A percentile compares a stretch with the other conserved stretches of the same genome.
These are phyloP conservation scores for Fusarium sp. DNA, from an alignment of 2,329 filamentous ascomycete genomes.

Conservation along the genomic window DNA sequence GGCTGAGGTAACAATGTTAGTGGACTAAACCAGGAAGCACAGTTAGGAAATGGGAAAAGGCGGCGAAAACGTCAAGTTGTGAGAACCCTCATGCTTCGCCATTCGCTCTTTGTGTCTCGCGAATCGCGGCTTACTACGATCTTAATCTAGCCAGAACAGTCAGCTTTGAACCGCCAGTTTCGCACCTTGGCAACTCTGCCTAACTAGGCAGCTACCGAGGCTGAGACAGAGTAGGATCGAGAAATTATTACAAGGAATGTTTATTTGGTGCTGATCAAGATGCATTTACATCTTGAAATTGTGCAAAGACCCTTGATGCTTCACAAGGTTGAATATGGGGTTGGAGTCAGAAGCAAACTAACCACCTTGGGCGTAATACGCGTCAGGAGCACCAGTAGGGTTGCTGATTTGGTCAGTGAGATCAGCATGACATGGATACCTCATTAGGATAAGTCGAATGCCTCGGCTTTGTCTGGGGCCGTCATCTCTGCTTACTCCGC, in stretches of 20 bases:
- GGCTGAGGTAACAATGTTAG: too few species aligned
- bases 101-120: slow-evolving; percentile 8
- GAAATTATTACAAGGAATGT: too few species aligned
- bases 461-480: not conserved
- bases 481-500: slow-evolving; percentile 1
- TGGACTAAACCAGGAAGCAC: not conserved
- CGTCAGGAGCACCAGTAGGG: not conserved
- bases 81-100: not conserved
- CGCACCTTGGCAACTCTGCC: slow-evolving; percentile 1
- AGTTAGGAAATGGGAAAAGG: not conserved
- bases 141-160: not conserved
- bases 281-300: not conserved
- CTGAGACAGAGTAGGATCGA: not conserved
- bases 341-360: not conserved
- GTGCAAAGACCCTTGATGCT: not conserved
- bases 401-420: not conserved
- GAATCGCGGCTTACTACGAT: not conserved
- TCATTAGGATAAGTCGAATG: too few species aligned
- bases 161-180: not conserved
- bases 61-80: not conserved
- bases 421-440: not conserved
- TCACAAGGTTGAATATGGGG: not conserved
- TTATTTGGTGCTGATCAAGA: not conserved
- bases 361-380: not conserved
- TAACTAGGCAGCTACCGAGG: not conserved